Percentiles rank a stretch among this genome's conserved stretches.
These are phyloP conservation scores for Nepenthes alata DNA, from an alignment of 179 eudicot species.

Conservation along the genomic window DNA sequence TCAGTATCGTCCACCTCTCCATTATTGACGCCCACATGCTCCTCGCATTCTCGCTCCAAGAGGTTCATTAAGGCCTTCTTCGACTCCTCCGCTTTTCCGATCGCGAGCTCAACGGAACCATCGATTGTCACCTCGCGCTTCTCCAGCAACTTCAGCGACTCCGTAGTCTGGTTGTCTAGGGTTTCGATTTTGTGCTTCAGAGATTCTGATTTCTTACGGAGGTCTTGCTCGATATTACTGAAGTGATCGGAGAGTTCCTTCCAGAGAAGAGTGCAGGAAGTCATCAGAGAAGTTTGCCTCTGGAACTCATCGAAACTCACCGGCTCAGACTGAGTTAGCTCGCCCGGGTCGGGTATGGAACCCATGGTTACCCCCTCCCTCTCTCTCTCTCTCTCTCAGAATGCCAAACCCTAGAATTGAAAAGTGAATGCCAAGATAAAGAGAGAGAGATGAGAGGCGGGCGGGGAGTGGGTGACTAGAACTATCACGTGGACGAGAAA, in stretches of 20 bases:
- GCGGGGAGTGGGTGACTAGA: conserved; percentile 14
- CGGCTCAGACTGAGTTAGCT: conserved; percentile 22
- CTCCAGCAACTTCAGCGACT: conserved; percentile 39
- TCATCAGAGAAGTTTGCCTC: conserved; percentile 81
- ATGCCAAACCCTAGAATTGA: conserved; percentile 18
- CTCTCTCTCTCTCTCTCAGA: not conserved
- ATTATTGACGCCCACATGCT: not conserved
- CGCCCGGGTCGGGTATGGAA: conserved; percentile 70
- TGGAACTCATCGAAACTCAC: conserved; percentile 76
- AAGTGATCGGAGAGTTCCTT: conserved; percentile 95
- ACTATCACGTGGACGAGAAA: not conserved
- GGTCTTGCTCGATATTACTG: conserved; percentile 53
- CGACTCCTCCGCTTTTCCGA: conserved; percentile 34
- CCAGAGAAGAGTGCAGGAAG: conserved; percentile 93
- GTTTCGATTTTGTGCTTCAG: conserved; percentile 43
- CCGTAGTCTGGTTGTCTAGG: conserved; percentile 45
- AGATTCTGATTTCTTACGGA: conserved; percentile 48
- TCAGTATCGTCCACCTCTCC: conserved; percentile 52
- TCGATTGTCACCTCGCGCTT: conserved; percentile 55
- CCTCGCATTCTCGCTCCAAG: conserved; percentile 2
- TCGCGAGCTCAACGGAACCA: conserved; percentile 40
- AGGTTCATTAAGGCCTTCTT: conserved; percentile 25
- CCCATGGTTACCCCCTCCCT: conserved; percentile 27
- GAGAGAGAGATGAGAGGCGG: conserved; percentile 11
- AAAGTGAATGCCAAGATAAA: not conserved